These are phyloP conservation scores for Aspergillus sp. DNA, from an alignment of 2,329 filamentous ascomycete genomes.

Conservation along the genomic window DNA sequence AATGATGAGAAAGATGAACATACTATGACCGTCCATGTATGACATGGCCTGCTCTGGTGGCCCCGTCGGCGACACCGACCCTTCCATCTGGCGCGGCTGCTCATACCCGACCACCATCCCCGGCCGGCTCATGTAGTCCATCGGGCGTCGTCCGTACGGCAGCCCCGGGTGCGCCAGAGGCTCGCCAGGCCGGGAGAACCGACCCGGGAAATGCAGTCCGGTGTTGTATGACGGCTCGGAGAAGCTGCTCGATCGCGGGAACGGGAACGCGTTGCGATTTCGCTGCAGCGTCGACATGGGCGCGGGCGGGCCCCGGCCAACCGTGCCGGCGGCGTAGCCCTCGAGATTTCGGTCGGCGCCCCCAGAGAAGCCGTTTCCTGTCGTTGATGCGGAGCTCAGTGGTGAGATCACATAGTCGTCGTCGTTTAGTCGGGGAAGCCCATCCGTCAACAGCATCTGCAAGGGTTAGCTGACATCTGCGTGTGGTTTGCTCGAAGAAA, in stretches of 20 bases:
- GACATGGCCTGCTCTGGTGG: conserved; percentile 23
- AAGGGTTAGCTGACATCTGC: conserved; percentile 35
- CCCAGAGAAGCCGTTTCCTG: conserved; percentile 33
- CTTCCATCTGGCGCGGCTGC: conserved; percentile 27
- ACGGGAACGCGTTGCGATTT: conserved; percentile 25
- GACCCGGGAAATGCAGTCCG: conserved; percentile 27
- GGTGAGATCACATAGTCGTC: conserved; percentile 40
- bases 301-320: conserved; percentile 22
- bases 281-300: conserved; percentile 29
- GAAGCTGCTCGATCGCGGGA: conserved; percentile 34
- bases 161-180: conserved; percentile 21
- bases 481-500: conserved; percentile 39
- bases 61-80: conserved; percentile 33
- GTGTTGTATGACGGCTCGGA: conserved; percentile 31
- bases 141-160: conserved; percentile 25
- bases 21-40: conserved; percentile 30
- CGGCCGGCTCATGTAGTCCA: conserved; percentile 29
- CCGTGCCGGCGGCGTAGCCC: conserved; percentile 23
- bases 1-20: background rate
- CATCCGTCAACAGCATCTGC: conserved; percentile 34
- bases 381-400: conserved; percentile 33
- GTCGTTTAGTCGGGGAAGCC: conserved; percentile 30
- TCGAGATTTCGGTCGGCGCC: conserved; percentile 25
- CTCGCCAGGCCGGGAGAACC: conserved; percentile 26
- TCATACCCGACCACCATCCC: conserved; percentile 29